Evolutionary conservation across 1,139 yeast genomes (phyloP).

Genomic region (Kurtzmaniella quercitrusa): DNA sequence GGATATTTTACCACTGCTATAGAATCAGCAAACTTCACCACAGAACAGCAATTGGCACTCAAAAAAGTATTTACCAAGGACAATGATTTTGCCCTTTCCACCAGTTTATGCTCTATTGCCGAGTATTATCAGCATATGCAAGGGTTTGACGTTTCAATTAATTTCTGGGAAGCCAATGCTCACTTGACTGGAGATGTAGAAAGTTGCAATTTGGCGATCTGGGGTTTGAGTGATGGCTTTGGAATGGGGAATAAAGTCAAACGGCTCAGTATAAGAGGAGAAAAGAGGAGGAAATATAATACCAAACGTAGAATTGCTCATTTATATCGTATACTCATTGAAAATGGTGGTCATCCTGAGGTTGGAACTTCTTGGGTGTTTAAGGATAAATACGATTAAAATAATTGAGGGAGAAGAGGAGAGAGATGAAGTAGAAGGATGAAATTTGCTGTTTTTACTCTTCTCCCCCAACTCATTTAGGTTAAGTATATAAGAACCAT

Average conservation of each 20-base stretch:
- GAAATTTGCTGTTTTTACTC: too few relatives aligned
- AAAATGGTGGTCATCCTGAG: slow-evolving; percentile 12
- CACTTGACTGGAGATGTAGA: slow-evolving; percentile 17
- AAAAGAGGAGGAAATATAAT: slow-evolving; percentile 16
- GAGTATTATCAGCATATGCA: slow-evolving; percentile 16
- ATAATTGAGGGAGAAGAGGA: too few relatives aligned
- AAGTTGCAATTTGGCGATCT: slow-evolving; percentile 19
- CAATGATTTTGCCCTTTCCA: slow-evolving; percentile 16
- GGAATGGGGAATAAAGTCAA: slow-evolving; percentile 16
- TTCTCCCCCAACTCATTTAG: too few relatives aligned
- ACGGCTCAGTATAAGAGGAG: slow-evolving; percentile 10
- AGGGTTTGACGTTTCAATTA: slow-evolving; percentile 15
- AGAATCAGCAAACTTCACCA: slow-evolving; percentile 3
- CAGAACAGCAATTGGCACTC: slow-evolving; percentile 9
- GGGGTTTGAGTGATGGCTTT: slow-evolving; percentile 20
- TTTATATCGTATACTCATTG: slow-evolving; percentile 18
- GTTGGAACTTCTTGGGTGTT: slow-evolving; percentile 19
- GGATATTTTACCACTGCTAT: slow-evolving; percentile 9
- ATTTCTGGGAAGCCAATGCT: slow-evolving; percentile 21
- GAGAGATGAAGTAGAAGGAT: too few relatives aligned
- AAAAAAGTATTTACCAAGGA: slow-evolving; percentile 15
- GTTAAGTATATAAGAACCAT: too few relatives aligned
- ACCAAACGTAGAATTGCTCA: slow-evolving; percentile 22
- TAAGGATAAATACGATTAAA: slow-evolving; percentile 12
- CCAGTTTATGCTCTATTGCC: slow-evolving; percentile 17